Conservation (phyloP, 1,139 yeast genomes). For the Fermentozyma sake region DNA sequence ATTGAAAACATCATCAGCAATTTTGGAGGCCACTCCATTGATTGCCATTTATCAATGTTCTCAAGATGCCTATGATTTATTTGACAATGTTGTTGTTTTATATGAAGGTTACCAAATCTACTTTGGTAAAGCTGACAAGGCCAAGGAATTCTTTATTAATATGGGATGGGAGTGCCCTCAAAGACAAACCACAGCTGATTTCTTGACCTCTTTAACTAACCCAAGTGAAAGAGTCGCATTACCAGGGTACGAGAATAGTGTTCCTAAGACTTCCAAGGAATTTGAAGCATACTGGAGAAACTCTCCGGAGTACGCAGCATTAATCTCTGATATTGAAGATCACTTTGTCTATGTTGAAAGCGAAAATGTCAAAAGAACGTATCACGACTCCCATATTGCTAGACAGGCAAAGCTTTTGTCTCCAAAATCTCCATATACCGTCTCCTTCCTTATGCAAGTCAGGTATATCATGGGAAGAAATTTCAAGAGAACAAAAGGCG, state of each 20-base stretch:
- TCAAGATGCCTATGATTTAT: slow-evolving; percentile 24
- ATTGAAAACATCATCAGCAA: slow-evolving; percentile 21
- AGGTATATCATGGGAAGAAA: slow-evolving; percentile 59
- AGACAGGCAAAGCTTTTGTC: slow-evolving; percentile 53
- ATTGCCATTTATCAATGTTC: slow-evolving; percentile 27
- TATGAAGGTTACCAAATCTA: slow-evolving; percentile 25
- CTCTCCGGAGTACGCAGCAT: slow-evolving; percentile 46
- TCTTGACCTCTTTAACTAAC: slow-evolving; percentile 55
- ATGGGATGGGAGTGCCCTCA: slow-evolving; percentile 41
- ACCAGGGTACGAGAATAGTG: slow-evolving; percentile 52
- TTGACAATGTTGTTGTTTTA: slow-evolving; percentile 21
- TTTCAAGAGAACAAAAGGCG: slow-evolving; percentile 58
- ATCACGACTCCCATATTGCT: slow-evolving; percentile 52
- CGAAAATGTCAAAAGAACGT: slow-evolving; percentile 18
- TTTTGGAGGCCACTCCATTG: slow-evolving; percentile 21
- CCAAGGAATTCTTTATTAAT: slow-evolving; percentile 18
- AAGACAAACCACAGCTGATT: slow-evolving; percentile 58
- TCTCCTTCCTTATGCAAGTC: slow-evolving; percentile 62
- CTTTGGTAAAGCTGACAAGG: slow-evolving; percentile 17
- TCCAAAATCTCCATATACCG: slow-evolving; percentile 58
- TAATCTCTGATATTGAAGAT: slow-evolving; percentile 29
- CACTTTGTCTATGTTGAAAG: slow-evolving; percentile 18
- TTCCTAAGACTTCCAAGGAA: slow-evolving; percentile 67
- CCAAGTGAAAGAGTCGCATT: slow-evolving; percentile 44
- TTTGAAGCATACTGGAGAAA: slow-evolving; percentile 62